phyloP scores from a whole-genome alignment of 2,329 filamentous ascomycete species.

The Emmonsia crescens region DNA sequence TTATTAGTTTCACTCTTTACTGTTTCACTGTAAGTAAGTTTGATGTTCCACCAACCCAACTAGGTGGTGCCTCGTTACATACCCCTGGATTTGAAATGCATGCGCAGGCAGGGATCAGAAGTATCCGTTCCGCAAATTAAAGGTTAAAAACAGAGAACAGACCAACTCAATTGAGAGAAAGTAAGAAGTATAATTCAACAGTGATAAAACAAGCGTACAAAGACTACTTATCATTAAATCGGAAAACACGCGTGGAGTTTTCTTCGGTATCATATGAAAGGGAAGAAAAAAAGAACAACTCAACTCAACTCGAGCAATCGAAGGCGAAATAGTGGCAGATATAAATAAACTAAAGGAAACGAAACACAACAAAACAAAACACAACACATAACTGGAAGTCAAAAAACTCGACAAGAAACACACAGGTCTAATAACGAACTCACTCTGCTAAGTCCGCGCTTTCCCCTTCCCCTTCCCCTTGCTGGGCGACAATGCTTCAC shows the following conservation, averaged over 20 bases:
- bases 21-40: neutral
- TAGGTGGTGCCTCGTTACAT: neutral
- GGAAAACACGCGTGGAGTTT: neutral
- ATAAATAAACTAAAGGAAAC: neutral
- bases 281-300: neutral
- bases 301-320: neutral
- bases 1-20: neutral
- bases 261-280: neutral
- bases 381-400: neutral
- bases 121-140: neutral
- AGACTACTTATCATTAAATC: neutral
- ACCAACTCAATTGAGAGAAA: neutral
- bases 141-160: neutral
- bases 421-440: neutral
- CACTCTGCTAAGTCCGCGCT: conserved; percentile 15
- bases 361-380: neutral
- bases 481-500: conserved; percentile 12
- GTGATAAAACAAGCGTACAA: neutral
- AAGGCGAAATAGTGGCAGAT: neutral
- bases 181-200: neutral
- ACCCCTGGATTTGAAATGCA: neutral
- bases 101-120: neutral
- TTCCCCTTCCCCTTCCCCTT: conserved; percentile 26
- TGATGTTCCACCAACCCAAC: neutral
- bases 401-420: neutral